These are phyloP conservation scores for Fomitopsis betulina DNA, from an alignment of 1,284 basidiomycete species.

Conservation along the genomic window DNA sequence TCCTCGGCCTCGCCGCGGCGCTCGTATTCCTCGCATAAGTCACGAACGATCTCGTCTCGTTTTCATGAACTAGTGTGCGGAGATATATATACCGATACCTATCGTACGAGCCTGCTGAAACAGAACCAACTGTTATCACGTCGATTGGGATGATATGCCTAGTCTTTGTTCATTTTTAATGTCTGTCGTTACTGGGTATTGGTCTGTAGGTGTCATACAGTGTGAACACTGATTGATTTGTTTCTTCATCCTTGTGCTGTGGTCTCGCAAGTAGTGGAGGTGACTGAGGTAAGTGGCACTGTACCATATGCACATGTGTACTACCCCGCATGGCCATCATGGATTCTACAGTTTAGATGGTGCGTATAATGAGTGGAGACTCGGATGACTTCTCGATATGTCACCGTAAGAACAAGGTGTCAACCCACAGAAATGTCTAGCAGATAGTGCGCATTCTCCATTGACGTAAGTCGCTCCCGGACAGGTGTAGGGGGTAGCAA, in stretches of 20 bases:
- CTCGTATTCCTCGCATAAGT: not conserved
- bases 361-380: too few relatives aligned
- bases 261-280: too few relatives aligned
- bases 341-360: too few relatives aligned
- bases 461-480: too few relatives aligned
- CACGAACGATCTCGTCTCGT: not conserved
- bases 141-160: not conserved
- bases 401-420: too few relatives aligned
- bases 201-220: not conserved
- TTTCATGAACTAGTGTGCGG: not conserved
- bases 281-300: too few relatives aligned
- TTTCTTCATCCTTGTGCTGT: not conserved
- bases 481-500: too few relatives aligned
- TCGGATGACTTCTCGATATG: too few relatives aligned
- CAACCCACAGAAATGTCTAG: too few relatives aligned
- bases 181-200: not conserved
- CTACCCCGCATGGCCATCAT: too few relatives aligned
- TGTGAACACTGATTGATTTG: not conserved
- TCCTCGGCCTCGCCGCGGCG: not conserved
- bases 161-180: not conserved
- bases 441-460: too few relatives aligned
- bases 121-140: not conserved
- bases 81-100: not conserved
- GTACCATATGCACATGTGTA: too few relatives aligned
- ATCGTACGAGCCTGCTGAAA: not conserved